Percentiles rank a stretch among this genome's conserved stretches.
Conservation (phyloP, 2,329 filamentous ascomycete species). For the Penicillium sp. region DNA sequence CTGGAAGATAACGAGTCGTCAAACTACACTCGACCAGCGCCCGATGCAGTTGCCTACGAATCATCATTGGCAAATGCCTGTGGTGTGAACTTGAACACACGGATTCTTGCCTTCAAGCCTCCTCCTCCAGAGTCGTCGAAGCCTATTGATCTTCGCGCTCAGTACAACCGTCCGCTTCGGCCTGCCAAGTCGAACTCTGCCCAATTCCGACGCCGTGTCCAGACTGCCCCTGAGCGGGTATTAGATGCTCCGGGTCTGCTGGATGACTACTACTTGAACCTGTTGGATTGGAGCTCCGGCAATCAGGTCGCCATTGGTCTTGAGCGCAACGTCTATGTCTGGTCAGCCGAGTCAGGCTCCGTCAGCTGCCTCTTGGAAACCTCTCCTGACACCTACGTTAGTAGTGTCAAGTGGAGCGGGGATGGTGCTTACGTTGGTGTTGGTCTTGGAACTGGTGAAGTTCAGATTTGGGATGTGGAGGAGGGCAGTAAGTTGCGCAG, state of each 20-base stretch:
- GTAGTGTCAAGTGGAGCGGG: conserved; percentile 97
- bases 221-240: conserved; percentile 92
- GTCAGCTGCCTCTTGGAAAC: conserved; percentile 89
- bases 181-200: conserved; percentile 68
- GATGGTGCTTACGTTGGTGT: conserved; percentile 96
- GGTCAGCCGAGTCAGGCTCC: conserved; percentile 90
- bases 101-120: conserved; percentile 97
- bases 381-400: conserved; percentile 86
- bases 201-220: conserved; percentile 85
- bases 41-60: conserved; percentile 86
- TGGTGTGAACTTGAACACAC: conserved; percentile 87
- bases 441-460: conserved; percentile 89
- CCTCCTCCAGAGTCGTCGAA: conserved; percentile 97
- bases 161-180: conserved; percentile 96
- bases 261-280: conserved; percentile 98
- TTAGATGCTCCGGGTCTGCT: conserved; percentile 93
- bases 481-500: conserved; percentile 93
- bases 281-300: conserved; percentile 94
- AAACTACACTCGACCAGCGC: conserved; percentile 71
- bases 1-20: conserved; percentile 70
- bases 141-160: conserved; percentile 92
- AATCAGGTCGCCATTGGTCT: conserved; percentile 98
- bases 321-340: conserved; percentile 95
- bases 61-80: conserved; percentile 87
- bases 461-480: conserved; percentile 98